Percentiles rank a stretch among this genome's conserved stretches.
Conservation (phyloP, 1,284 basidiomycete genomes). For the Lentinula novae-zelandiae region DNA sequence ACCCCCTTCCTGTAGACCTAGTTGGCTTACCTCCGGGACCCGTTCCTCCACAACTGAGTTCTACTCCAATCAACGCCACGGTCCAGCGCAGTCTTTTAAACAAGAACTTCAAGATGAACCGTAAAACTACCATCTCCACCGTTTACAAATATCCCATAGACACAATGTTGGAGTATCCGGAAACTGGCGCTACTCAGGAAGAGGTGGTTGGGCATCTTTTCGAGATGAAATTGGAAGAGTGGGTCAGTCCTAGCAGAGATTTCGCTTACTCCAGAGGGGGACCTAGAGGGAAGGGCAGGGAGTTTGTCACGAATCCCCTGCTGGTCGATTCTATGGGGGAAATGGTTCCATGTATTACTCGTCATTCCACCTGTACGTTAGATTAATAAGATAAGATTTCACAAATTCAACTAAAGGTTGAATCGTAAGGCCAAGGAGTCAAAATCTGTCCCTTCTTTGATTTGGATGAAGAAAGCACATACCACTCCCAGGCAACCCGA, state of each 20-base stretch:
- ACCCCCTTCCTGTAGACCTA: too few relatives aligned
- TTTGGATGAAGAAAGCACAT: not conserved
- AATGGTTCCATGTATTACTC: conserved; percentile 3
- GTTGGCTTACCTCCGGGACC: too few relatives aligned
- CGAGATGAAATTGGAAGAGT: not conserved
- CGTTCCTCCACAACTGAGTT: too few relatives aligned
- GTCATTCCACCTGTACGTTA: conserved; percentile 13
- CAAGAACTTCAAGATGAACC: too few relatives aligned
- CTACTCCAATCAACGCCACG: too few relatives aligned
- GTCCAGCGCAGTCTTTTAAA: too few relatives aligned
- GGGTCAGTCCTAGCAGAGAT: conserved; percentile 7
- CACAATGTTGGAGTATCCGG: conserved; percentile 1
- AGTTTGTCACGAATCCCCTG: not conserved
- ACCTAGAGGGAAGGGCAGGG: not conserved
- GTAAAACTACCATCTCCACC: too few relatives aligned
- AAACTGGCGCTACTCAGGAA: not conserved
- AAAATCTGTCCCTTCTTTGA: conserved; percentile 17
- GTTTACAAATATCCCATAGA: too few relatives aligned
- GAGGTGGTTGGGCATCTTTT: conserved; percentile 13
- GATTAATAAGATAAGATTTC: not conserved
- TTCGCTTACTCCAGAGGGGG: conserved; percentile 13
- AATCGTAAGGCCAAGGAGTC: conserved; percentile 18
- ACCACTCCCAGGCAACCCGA: conserved; percentile 14
- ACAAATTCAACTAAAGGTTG: not conserved
- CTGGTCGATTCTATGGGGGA: conserved; percentile 3